Conservation (phyloP, 2,329 filamentous ascomycete genomes). For the Zalaria obscura region DNA sequence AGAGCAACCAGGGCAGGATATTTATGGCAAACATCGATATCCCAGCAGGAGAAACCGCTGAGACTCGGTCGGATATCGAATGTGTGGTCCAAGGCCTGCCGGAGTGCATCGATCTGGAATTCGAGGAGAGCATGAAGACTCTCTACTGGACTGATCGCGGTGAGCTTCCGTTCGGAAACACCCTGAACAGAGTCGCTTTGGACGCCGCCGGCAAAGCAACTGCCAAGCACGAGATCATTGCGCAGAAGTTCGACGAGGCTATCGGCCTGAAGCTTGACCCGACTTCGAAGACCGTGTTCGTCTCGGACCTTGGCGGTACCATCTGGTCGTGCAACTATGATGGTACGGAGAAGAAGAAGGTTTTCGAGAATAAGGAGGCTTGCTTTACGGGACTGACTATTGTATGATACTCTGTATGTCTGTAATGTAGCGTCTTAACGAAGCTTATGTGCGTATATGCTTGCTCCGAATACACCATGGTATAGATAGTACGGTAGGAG, state of each 20-base stretch:
- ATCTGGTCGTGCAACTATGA: constrained; percentile 2
- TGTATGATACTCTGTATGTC: too few species aligned
- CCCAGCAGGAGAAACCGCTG: constrained; percentile 19
- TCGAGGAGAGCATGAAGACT: constrained; percentile 29
- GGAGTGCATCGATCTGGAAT: constrained; percentile 43
- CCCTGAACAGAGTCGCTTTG: constrained; percentile 26
- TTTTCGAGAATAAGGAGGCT: not conserved
- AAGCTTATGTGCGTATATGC: too few species aligned
- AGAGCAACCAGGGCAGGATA: constrained; percentile 37
- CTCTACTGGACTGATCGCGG: constrained; percentile 50
- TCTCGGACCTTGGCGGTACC: constrained; percentile 26
- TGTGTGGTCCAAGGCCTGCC: constrained; percentile 31
- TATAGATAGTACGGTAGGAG: too few species aligned
- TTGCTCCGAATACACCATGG: too few species aligned
- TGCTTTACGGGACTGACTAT: too few species aligned
- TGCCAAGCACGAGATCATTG: constrained; percentile 8
- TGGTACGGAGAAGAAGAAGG: constrained; percentile 2
- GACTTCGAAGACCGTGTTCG: constrained; percentile 21
- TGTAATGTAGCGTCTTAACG: too few species aligned
- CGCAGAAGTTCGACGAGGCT: constrained; percentile 29
- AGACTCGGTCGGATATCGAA: constrained; percentile 27
- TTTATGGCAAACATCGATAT: constrained; percentile 33
- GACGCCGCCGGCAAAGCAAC: not conserved
- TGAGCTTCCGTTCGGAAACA: constrained; percentile 39
- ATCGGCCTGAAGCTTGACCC: constrained; percentile 31